Percentiles rank a stretch among this genome's conserved stretches.
phyloP scores from a whole-genome alignment of 805 yeast genomes.

The Ogataea degrootiae region DNA sequence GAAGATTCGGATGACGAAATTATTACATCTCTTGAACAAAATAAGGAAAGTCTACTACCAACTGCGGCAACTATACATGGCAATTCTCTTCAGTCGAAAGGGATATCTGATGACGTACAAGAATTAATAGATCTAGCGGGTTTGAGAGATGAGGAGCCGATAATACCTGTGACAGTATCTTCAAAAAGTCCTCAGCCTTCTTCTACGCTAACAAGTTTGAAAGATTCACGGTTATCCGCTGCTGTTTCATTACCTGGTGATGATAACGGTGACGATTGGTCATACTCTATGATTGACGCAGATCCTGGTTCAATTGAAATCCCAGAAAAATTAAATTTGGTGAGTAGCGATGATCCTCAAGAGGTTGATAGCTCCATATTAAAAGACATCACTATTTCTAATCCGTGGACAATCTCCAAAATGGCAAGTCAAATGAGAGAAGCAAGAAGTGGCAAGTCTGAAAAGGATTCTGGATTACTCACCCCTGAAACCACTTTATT shows the following conservation, averaged over 20 bases:
- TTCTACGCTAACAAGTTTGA: not conserved
- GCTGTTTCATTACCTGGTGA: not conserved
- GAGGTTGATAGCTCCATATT: not conserved
- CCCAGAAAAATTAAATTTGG: not conserved
- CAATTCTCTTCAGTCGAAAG: too few species aligned
- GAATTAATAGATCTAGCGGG: too few species aligned
- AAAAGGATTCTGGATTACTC: not conserved
- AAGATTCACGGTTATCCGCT: not conserved
- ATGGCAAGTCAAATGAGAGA: constrained; percentile 4
- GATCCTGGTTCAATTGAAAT: constrained; percentile 1
- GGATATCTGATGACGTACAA: too few species aligned
- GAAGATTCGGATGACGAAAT: too few species aligned
- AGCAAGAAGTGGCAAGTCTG: not conserved
- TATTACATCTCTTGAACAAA: too few species aligned
- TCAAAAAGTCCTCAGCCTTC: too few species aligned
- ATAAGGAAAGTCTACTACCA: too few species aligned
- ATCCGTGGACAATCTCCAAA: constrained; percentile 21
- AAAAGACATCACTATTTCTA: constrained; percentile 11
- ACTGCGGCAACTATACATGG: too few species aligned
- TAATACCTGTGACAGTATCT: too few species aligned
- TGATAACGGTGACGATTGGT: constrained; percentile 8
- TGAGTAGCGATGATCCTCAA: not conserved
- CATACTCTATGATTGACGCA: constrained; percentile 8
- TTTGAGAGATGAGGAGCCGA: too few species aligned
- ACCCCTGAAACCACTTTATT: constrained; percentile 5